Evolutionary conservation across 139 green algal species (phyloP), one percentile per base, ranked within the genome.

Genomic region (Chlamydomonas urium): DNA sequence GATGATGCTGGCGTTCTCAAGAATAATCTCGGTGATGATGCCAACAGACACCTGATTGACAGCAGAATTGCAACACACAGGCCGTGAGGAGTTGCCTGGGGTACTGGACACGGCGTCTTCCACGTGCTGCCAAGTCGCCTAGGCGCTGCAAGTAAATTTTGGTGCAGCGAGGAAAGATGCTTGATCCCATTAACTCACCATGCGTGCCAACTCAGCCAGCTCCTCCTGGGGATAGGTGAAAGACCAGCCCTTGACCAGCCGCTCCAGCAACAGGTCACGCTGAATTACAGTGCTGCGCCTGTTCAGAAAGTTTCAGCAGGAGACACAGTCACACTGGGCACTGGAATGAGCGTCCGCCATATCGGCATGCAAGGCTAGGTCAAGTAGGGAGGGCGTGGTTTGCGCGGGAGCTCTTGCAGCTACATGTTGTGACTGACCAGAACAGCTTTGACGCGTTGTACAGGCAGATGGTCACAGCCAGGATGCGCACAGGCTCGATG

Each of bases 241-340:
- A 26, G 29, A 47, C 59, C 59, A 66, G 31, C 32, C 59, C 23
- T 42, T 66, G 31, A 66, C 37, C 4, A 66, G 10, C 17, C 59
- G 59, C 59, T 66, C 59, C 6, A 66, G 17, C 31, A 66, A 66
- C 8, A 66, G 23, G 38, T 66, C 59, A 47, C 59, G 59, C 59
- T 66, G 59, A 4, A 66, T 66, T 14, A 66, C 31, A 4, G 59
- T 66, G 59, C 14, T 33, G 8, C 59, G 59, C 59, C 59, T 66
- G 53, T 31, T 62, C 23, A 32, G 24, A 31, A 28, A 17, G 24
- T 62, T 29, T 62, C 14, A n/a, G n/a, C n/a, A n/a, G n/a, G n/a
- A n/a, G n/a, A n/a, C n/a, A n/a, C n/a, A n/a, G n/a, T n/a, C n/a
- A n/a, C n/a, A n/a, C n/a, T n/a, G n/a, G n/a, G n/a, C n/a, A n/a